Percentiles rank a stretch among this genome's conserved stretches.
Conservation (phyloP, 768 basidiomycete genomes). For the Termitomyces sp. region DNA sequence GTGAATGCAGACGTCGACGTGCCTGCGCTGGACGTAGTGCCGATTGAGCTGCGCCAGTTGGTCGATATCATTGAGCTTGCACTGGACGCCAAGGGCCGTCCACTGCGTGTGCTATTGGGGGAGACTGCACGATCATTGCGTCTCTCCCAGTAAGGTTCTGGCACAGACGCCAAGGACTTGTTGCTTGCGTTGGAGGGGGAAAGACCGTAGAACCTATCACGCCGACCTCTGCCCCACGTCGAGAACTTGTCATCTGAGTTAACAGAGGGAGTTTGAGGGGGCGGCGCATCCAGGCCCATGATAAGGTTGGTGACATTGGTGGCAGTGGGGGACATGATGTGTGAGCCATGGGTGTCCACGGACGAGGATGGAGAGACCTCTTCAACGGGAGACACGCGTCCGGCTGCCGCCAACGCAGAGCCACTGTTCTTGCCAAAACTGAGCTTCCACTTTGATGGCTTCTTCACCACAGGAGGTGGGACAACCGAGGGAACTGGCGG, state of each 20-base stretch:
- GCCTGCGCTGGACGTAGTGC: slow-evolving; percentile 62
- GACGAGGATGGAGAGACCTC: slow-evolving; percentile 29
- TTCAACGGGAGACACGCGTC: slow-evolving; percentile 34
- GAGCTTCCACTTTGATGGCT: slow-evolving; percentile 84
- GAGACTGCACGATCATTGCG: slow-evolving; percentile 44
- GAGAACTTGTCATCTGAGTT: slow-evolving; percentile 33
- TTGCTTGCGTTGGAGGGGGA: slow-evolving; percentile 14
- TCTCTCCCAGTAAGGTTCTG: slow-evolving; percentile 28
- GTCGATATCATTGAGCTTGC: slow-evolving; percentile 59
- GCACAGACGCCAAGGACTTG: slow-evolving; percentile 11
- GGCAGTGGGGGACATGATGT: slow-evolving; percentile 59
- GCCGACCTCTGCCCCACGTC: slow-evolving; percentile 48
- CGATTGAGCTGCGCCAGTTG: slow-evolving; percentile 78
- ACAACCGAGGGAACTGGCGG: slow-evolving; percentile 17
- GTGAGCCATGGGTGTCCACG: slow-evolving; percentile 20
- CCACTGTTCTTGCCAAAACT: slow-evolving; percentile 60
- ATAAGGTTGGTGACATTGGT: slow-evolving; percentile 74
- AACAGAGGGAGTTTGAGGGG: slow-evolving; percentile 22
- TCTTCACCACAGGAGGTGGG: slow-evolving; percentile 52
- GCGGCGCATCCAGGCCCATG: slow-evolving; percentile 58
- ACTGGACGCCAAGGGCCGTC: slow-evolving; percentile 48
- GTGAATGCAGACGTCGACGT: slow-evolving; percentile 73
- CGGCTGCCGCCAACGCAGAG: slow-evolving; percentile 27
- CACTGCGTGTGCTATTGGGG: slow-evolving; percentile 56
- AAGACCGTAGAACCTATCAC: slow-evolving; percentile 13